Evolutionary conservation across 352 stramenopile species (phyloP), one percentile per base, ranked within the genome.

Genomic region (Globisporangium barbulae): DNA sequence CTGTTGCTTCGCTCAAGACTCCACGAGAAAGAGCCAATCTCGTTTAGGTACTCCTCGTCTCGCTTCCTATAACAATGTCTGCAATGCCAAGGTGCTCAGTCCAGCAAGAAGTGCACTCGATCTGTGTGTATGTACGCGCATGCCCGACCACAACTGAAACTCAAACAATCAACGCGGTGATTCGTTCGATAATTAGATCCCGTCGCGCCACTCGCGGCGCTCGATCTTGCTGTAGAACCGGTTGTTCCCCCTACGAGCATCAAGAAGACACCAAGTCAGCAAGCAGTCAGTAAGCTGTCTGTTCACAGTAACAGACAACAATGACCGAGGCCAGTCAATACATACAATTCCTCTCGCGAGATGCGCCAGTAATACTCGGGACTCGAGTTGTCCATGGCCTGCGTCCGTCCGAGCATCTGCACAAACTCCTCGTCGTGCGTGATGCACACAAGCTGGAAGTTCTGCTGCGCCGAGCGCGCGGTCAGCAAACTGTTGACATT

Each of bases 381-480:
- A 5, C 85, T 78, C 2, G 75, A 81, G 25, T 84, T 84, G 15
- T 89, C 83, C 72, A 94, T 81, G 7, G 82, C 70, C 62, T 94
- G 85, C 12, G 88, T 89, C 25, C 84, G 79, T 33, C 82, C 92
- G 7, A 96, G 77, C 83, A 94, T 96, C 65, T 94, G 84, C 45
- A 96, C 87, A 62, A 95, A 96, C 37, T 94, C 94, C 75, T 99
- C 97, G 72, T 99, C 98, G 81, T 99, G 98, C 2, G 98, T 99
- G 76, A 99, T 99, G 53, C 98, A 93, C 33, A 99, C 89, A 47
- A 99, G 87, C 78, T 99, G 98, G 71, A 99, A 99, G 75, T 99
- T 99, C 59, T 93, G 85, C 76, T 99, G 97, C 28, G 89, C 77
- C 3, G 88, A 81, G 41, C 98, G 87, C 13, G 91, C 90, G 45